These are phyloP conservation scores for Myriosclerotinia scirpicola DNA, from an alignment of 2,329 filamentous ascomycete genomes.

Conservation along the genomic window DNA sequence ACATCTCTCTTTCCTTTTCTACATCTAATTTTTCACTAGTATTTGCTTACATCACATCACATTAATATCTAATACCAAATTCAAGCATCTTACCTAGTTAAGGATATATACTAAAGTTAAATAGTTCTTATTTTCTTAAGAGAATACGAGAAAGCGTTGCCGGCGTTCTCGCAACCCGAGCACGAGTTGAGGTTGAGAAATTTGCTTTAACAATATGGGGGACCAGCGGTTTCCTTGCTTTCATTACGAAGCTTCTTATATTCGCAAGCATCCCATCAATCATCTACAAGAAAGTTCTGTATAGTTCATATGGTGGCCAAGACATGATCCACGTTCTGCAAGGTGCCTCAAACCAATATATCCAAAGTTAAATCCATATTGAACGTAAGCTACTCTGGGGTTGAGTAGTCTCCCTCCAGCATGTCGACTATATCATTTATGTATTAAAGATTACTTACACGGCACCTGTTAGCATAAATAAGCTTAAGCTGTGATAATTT, in stretches of 20 bases:
- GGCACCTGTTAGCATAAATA: not conserved
- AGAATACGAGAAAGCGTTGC: no score
- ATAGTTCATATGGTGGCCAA: not conserved
- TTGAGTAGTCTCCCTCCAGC: not conserved
- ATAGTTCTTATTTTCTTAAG: no score
- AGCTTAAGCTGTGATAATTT: not conserved
- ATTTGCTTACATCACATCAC: no score
- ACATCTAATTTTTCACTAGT: no score
- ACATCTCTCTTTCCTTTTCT: no score
- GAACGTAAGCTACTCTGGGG: not conserved
- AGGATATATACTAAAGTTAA: no score
- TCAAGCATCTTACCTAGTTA: no score
- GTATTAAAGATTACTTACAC: not conserved
- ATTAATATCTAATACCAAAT: no score
- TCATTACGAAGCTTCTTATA: not conserved
- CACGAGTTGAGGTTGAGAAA: no score
- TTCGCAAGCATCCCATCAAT: not conserved
- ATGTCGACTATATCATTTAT: not conserved
- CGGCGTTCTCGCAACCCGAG: no score
- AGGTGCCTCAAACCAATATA: not conserved
- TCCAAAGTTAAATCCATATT: not conserved
- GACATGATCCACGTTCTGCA: not conserved
- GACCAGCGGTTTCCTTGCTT: not conserved
- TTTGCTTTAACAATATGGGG: no score
- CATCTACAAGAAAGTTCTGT: no score